These are phyloP conservation scores for Crocinoboletus sp. DNA, from an alignment of 1,284 basidiomycete species.

Conservation along the genomic window DNA sequence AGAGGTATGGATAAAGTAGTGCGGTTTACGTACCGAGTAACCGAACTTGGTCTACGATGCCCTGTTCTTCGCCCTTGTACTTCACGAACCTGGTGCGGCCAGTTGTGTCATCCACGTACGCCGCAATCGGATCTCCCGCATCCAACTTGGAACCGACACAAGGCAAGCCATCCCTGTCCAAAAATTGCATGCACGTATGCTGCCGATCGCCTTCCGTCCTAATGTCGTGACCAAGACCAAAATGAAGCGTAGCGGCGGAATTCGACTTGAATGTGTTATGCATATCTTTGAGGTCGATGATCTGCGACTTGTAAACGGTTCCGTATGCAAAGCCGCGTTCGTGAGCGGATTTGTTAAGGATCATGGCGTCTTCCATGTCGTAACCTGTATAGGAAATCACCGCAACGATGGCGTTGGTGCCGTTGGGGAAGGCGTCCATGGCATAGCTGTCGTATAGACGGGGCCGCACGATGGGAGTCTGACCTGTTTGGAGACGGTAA, in stretches of 20 bases:
- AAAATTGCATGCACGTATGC: conserved; percentile 53
- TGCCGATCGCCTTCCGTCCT: conserved; percentile 50
- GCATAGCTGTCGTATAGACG: conserved; percentile 93
- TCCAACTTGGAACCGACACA: conserved; percentile 68
- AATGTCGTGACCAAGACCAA: conserved; percentile 84
- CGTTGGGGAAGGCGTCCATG: conserved; percentile 98
- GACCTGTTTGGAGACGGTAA: conserved; percentile 93
- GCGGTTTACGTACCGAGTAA: conserved; percentile 62
- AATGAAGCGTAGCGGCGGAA: conserved; percentile 65
- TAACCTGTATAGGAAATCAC: conserved; percentile 99
- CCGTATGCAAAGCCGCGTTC: conserved; percentile 98
- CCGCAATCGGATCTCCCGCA: conserved; percentile 79
- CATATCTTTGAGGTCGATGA: conserved; percentile 85
- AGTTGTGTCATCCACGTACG: conserved; percentile 86
- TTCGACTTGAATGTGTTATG: conserved; percentile 57
- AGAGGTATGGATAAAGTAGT: neutral
- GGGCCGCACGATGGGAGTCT: conserved; percentile 94
- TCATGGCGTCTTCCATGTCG: conserved; percentile 99
- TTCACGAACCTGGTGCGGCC: conserved; percentile 85
- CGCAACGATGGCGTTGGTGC: conserved; percentile 97
- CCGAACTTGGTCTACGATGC: conserved; percentile 91
- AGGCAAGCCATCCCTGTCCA: conserved; percentile 88
- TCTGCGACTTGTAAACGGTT: conserved; percentile 94
- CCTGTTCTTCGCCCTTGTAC: conserved; percentile 96
- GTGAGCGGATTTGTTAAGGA: conserved; percentile 97